Base-by-base conservation (phyloP, 176 grass and related monocot genomes). In the Cymbopogon citratus region DNA sequence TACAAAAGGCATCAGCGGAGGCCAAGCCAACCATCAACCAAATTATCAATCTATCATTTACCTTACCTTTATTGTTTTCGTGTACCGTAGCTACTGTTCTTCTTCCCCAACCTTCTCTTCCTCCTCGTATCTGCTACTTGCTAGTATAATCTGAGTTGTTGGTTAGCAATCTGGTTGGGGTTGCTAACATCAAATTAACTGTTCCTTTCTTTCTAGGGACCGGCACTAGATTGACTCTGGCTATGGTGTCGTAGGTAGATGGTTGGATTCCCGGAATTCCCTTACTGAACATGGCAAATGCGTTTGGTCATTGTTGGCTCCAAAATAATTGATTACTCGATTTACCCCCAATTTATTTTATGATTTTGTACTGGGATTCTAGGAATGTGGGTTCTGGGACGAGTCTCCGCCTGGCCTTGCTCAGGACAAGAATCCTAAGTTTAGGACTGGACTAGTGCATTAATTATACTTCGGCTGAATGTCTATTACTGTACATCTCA, bases 321-420 rank as follows among this genome's bases (percentile, higher is more conserved):
- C 5, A 80, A 54, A 66, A 41, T 23, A 23, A 31, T 36, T 78
- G 46, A 18, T 39, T 19, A 40, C 61, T 69, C 67, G 6, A 66
- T 66, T 73, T 16, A 2, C 31, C 5, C 8, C 76, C 1, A 2
- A 13, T 81, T n/a, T 66, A n/a, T 85, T 77, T 74, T 62, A 49
- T 85, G 39, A 54, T 52, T 86, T 54, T 75, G 74, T 83, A 79
- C 67, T 16, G 28, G 48, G 48, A 73, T 69, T 39, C 5, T 15
- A 38, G 61, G 60, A 78, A 78, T 86, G 67, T 86, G 16, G 83
- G 60, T 78, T 82, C 7, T 29, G 49, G 67, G 78, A 74, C 78
- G 41, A 51, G n/a, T n/a, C n/a, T n/a, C n/a, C n/a, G n/a, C n/a
- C 74, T 68, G 67, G 72, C 56, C 31, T n/a, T n/a, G n/a, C n/a